Evolutionary conservation across 148 eudicot species (phyloP).

Genomic region (Oxyria digyna): DNA sequence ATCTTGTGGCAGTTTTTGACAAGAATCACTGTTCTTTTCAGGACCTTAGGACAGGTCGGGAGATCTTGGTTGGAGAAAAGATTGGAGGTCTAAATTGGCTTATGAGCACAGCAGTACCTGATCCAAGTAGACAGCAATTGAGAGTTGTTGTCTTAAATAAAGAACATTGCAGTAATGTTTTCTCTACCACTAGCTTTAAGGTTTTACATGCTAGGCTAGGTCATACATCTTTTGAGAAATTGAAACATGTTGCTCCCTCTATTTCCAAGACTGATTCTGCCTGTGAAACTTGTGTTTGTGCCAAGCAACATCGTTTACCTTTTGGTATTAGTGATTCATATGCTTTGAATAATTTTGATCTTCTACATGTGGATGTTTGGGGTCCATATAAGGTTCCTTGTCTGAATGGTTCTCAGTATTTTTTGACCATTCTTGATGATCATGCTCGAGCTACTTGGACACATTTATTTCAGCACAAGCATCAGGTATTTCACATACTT

Average conservation of each 20-base stretch:
- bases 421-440: no score
- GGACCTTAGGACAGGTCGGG: background rate
- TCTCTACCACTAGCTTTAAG: background rate
- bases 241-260: background rate
- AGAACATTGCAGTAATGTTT: background rate
- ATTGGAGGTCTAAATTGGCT: background rate
- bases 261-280: background rate
- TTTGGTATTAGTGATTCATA: background rate
- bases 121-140: no score
- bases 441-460: no score
- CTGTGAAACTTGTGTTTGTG: background rate
- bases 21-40: no score
- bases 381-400: background rate
- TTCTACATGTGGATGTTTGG: background rate
- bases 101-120: background rate
- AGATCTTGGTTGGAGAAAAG: background rate
- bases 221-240: background rate
- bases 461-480: no score
- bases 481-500: no score
- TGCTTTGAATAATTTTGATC: background rate
- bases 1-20: no score
- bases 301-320: background rate
- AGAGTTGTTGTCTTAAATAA: background rate
- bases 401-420: no score
- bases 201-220: background rate